phyloP scores from a whole-genome alignment of 228 moss, liverwort and hornwort genomes.

The Sphagnum magellanicum region DNA sequence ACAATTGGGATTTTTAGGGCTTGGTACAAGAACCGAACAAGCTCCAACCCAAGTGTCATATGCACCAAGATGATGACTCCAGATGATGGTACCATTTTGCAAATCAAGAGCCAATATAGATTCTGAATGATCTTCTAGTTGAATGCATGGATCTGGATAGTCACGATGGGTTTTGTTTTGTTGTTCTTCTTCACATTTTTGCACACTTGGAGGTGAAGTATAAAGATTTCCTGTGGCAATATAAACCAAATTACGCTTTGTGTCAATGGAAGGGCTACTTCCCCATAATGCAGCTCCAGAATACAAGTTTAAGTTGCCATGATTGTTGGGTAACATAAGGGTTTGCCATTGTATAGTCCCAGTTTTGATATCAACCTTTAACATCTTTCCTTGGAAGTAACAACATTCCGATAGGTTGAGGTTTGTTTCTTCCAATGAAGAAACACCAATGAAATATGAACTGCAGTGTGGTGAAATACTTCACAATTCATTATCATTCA shows the following conservation, averaged over 20 bases:
- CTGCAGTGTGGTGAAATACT: background rate
- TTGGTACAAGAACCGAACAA: background rate
- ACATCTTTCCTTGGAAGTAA: constrained; percentile 22
- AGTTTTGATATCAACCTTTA: constrained; percentile 19
- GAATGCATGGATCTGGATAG: constrained; percentile 17
- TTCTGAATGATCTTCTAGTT: constrained; percentile 11
- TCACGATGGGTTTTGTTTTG: constrained; percentile 15
- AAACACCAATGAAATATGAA: constrained; percentile 7
- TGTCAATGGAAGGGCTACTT: constrained; percentile 29
- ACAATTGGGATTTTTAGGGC: constrained; percentile 8
- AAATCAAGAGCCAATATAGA: constrained; percentile 17
- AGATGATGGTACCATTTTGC: constrained; percentile 11
- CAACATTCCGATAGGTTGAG: constrained; percentile 5
- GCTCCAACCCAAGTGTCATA: constrained; percentile 10
- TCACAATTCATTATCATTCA: background rate
- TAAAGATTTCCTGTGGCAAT: constrained; percentile 24
- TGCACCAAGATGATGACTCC: constrained; percentile 13
- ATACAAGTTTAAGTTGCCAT: constrained; percentile 15
- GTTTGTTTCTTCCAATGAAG: constrained; percentile 5
- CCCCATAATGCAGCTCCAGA: constrained; percentile 21
- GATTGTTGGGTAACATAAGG: constrained; percentile 16
- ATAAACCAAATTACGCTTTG: constrained; percentile 9
- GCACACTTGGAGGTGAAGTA: constrained; percentile 7
- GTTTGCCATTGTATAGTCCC: constrained; percentile 14
- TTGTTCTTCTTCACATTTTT: constrained; percentile 14